Conservation (phyloP, 1,284 basidiomycete species). For the Veloporphyrellus conicus region DNA sequence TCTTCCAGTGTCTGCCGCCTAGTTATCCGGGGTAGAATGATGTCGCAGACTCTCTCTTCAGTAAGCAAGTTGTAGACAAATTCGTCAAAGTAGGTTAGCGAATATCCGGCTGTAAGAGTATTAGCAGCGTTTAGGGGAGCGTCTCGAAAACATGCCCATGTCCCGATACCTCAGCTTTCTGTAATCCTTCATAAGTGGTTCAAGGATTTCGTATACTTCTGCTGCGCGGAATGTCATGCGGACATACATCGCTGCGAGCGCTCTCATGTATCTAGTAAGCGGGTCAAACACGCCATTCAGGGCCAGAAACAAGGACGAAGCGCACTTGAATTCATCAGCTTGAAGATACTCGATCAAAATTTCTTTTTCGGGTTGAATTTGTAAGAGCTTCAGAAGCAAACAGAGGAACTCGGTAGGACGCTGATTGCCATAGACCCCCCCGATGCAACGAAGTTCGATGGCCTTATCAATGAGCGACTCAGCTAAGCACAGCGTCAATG, state of each 20-base stretch:
- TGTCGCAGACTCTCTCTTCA: slow-evolving; percentile 93
- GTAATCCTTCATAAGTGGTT: slow-evolving; percentile 92
- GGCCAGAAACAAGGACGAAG: slow-evolving; percentile 12
- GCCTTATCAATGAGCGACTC: slow-evolving; percentile 93
- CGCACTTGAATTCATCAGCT: slow-evolving; percentile 96
- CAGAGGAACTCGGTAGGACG: slow-evolving; percentile 90
- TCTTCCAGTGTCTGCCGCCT: slow-evolving; percentile 89
- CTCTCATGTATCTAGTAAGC: slow-evolving; percentile 77
- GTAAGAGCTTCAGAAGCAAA: slow-evolving; percentile 88
- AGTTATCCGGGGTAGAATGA: slow-evolving; percentile 87
- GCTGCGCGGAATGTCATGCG: slow-evolving; percentile 88
- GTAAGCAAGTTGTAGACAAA: slow-evolving; percentile 83
- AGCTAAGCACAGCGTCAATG: slow-evolving; percentile 45
- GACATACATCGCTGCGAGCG: slow-evolving; percentile 90
- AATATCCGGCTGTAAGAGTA: slow-evolving; percentile 62
- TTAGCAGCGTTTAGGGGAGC: slow-evolving; percentile 1
- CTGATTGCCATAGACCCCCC: slow-evolving; percentile 92
- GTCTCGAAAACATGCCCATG: slow-evolving; percentile 55
- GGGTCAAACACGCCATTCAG: slow-evolving; percentile 2
- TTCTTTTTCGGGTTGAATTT: slow-evolving; percentile 96
- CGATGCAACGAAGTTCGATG: slow-evolving; percentile 77
- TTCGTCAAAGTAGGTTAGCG: slow-evolving; percentile 86
- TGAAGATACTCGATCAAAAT: slow-evolving; percentile 92
- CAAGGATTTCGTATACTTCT: slow-evolving; percentile 90
- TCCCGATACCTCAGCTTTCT: slow-evolving; percentile 81